Percentiles rank a stretch among this genome's conserved stretches.
These are phyloP conservation scores for Leccinellum albellum DNA, from an alignment of 768 basidiomycete species.

Conservation along the genomic window DNA sequence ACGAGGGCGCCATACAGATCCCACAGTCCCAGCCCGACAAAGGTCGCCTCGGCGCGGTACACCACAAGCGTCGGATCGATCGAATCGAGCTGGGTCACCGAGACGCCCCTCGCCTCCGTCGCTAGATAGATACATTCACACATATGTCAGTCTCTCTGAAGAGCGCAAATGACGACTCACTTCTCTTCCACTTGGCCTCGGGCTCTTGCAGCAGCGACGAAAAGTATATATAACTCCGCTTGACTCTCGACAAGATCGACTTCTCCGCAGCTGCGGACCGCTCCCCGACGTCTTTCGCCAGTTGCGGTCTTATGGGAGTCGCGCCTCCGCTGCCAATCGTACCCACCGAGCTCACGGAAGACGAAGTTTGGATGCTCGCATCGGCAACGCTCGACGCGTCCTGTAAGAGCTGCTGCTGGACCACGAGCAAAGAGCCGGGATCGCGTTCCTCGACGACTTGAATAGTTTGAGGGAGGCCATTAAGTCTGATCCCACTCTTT, in stretches of 20 bases:
- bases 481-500: slow-evolving; percentile 70
- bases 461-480: slow-evolving; percentile 74
- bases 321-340: slow-evolving; percentile 39
- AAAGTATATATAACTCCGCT: slow-evolving; percentile 96
- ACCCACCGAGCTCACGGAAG: slow-evolving; percentile 51
- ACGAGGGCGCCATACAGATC: slow-evolving; percentile 85
- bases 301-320: slow-evolving; percentile 27
- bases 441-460: slow-evolving; percentile 65
- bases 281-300: slow-evolving; percentile 41
- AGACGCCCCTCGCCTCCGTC: slow-evolving; percentile 85
- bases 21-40: slow-evolving; percentile 94
- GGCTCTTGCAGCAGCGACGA: slow-evolving; percentile 95
- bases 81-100: slow-evolving; percentile 92
- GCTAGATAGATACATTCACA: slow-evolving; percentile 38
- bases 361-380: slow-evolving; percentile 62
- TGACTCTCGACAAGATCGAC: slow-evolving; percentile 79
- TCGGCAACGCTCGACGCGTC: slow-evolving; percentile 69
- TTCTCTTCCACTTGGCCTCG: slow-evolving; percentile 93
- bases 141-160: background rate
- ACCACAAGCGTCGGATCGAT: slow-evolving; percentile 97
- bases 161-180: slow-evolving; percentile 41
- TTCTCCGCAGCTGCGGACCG: slow-evolving; percentile 65
- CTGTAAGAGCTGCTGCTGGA: slow-evolving; percentile 52
- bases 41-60: slow-evolving; percentile 94
- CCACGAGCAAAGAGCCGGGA: slow-evolving; percentile 44